Evolutionary conservation across 495 filamentous ascomycete genomes (phyloP).

Genomic region (Apodospora peruviana): DNA sequence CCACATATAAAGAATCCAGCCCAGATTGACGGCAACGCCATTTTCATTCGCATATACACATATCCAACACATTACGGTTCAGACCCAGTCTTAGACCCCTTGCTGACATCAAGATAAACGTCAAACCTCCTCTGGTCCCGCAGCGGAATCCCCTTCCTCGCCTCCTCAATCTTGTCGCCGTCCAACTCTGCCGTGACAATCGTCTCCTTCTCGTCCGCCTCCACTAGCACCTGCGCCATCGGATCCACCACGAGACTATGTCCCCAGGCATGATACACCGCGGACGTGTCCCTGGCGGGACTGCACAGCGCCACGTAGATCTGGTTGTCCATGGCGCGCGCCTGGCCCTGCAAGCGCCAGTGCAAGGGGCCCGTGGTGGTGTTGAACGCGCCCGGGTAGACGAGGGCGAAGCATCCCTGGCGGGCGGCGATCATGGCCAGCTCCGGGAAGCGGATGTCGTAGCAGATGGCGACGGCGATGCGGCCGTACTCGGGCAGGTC

Average conservation of each 20-base stretch:
- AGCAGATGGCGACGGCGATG: slow-evolving; percentile 87
- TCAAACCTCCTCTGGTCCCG: slow-evolving; percentile 85
- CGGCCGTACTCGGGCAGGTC: slow-evolving; percentile 81
- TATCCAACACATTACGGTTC: neutral
- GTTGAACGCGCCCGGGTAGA: slow-evolving; percentile 97
- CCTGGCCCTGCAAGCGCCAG: slow-evolving; percentile 78
- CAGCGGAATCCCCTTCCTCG: slow-evolving; percentile 79
- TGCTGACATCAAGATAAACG: slow-evolving; percentile 87
- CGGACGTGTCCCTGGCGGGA: slow-evolving; percentile 74
- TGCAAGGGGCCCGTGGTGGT: slow-evolving; percentile 86
- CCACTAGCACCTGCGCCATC: slow-evolving; percentile 71
- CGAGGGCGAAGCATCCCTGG: slow-evolving; percentile 62
- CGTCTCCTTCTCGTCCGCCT: slow-evolving; percentile 69
- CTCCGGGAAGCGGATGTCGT: slow-evolving; percentile 95
- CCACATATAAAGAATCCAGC: no score
- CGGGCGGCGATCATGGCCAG: slow-evolving; percentile 86
- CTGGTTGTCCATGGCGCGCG: slow-evolving; percentile 91
- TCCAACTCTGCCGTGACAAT: slow-evolving; percentile 72
- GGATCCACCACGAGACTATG: slow-evolving; percentile 86
- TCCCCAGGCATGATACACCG: slow-evolving; percentile 83
- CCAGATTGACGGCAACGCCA: no score
- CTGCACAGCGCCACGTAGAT: slow-evolving; percentile 88
- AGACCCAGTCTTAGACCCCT: slow-evolving; percentile 21
- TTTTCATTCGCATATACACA: neutral
- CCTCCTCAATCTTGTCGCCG: slow-evolving; percentile 65